These are phyloP conservation scores for Lecanicillium sp. DNA, from an alignment of 2,329 filamentous ascomycete genomes.

Conservation along the genomic window DNA sequence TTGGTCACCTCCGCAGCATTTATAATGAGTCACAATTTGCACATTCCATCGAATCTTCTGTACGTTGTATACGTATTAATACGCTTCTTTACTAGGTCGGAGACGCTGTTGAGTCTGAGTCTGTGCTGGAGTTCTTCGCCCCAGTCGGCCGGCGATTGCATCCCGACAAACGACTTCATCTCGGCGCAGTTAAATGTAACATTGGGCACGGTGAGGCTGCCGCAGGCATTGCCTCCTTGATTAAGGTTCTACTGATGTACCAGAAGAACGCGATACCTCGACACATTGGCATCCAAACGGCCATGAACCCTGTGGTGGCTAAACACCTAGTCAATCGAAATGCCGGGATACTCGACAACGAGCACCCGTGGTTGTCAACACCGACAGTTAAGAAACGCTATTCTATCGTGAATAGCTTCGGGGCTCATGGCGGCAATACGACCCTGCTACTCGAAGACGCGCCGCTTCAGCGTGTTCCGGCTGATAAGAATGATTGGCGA, in stretches of 20 bases:
- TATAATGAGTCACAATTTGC: too few species aligned
- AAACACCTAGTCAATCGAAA: constrained; percentile 48
- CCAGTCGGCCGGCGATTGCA: constrained; percentile 31
- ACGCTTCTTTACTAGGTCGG: too few species aligned
- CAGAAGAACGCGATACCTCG: constrained; percentile 56
- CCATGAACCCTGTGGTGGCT: constrained; percentile 54
- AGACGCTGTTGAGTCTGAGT: constrained; percentile 74
- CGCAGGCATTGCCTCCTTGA: constrained; percentile 52
- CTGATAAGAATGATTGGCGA: constrained; percentile 45
- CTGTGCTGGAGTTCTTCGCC: constrained; percentile 52
- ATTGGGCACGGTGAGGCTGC: constrained; percentile 56
- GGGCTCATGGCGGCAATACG: constrained; percentile 65
- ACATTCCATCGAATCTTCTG: too few species aligned
- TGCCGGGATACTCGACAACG: constrained; percentile 49
- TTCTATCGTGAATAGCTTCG: constrained; percentile 61
- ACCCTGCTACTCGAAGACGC: constrained; percentile 58
- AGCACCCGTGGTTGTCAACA: constrained; percentile 39
- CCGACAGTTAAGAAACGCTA: constrained; percentile 31
- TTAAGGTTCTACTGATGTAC: constrained; percentile 60
- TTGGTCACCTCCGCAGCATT: too few species aligned
- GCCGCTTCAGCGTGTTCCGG: constrained; percentile 31
- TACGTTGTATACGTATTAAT: too few species aligned
- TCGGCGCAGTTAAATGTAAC: constrained; percentile 58
- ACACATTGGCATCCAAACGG: constrained; percentile 59
- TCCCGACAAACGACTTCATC: constrained; percentile 44